Percentiles rank a stretch among this genome's conserved stretches.
phyloP scores from a whole-genome alignment of 2,329 filamentous ascomycete genomes.

The Hymenotorrendiella dingleyae region DNA sequence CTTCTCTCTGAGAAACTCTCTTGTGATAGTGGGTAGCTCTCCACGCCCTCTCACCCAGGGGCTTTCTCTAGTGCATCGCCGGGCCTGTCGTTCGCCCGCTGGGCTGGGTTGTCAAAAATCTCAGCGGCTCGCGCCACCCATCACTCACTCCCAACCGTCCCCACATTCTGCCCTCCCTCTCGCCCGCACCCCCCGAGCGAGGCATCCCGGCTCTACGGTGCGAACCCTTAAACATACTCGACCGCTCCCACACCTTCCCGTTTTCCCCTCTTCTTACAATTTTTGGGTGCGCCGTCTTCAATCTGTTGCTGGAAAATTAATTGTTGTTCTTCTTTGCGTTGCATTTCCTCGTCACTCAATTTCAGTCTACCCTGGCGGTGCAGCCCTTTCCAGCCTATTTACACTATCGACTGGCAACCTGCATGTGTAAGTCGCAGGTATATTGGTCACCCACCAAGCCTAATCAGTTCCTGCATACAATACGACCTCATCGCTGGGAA shows the following conservation, averaged over 20 bases:
- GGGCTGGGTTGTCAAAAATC: too few relatives aligned
- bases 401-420: slow-evolving; percentile 9
- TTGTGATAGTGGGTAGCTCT: slow-evolving; percentile 5
- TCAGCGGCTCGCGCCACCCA: slow-evolving; percentile 19
- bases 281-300: slow-evolving; percentile 6
- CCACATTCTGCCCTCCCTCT: slow-evolving; percentile 20
- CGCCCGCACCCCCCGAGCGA: slow-evolving; percentile 1
- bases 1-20: slow-evolving; percentile 10
- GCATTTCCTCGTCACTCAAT: slow-evolving; percentile 16
- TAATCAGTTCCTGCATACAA: slow-evolving; percentile 15
- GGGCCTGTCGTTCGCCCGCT: too few relatives aligned
- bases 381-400: slow-evolving; percentile 16
- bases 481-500: slow-evolving; percentile 4
- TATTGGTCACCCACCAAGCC: slow-evolving; percentile 18
- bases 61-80: too few relatives aligned
- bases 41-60: too few relatives aligned
- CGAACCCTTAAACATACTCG: slow-evolving; percentile 17
- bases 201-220: slow-evolving; percentile 1
- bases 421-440: slow-evolving; percentile 19
- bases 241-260: slow-evolving; percentile 10
- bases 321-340: slow-evolving; percentile 13
- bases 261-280: slow-evolving; percentile 12
- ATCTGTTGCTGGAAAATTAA: slow-evolving; percentile 14
- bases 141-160: slow-evolving; percentile 17
- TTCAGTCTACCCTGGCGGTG: slow-evolving; percentile 25